A percentile compares a stretch with the other conserved stretches of the same genome.
phyloP scores from a whole-genome alignment of 352 stramenopile species.

The Globisporangium alternatum region DNA sequence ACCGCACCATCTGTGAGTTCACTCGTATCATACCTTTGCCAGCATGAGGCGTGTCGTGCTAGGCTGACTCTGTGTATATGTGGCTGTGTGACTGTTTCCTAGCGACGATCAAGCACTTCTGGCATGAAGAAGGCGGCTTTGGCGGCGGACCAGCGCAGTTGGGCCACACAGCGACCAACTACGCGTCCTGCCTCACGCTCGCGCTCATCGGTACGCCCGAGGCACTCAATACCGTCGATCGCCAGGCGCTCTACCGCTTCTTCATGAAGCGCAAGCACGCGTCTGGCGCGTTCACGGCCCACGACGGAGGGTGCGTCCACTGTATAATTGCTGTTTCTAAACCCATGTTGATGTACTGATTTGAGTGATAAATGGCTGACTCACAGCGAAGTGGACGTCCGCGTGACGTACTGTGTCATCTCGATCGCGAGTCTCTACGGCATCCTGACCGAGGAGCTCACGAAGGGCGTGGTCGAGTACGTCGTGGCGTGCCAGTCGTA shows the following conservation, averaged over 20 bases:
- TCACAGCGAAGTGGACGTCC: slow-evolving; percentile 92
- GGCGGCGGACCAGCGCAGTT: slow-evolving; percentile 91
- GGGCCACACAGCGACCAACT: slow-evolving; percentile 90
- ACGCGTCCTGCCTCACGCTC: slow-evolving; percentile 93
- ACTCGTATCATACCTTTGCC: background rate
- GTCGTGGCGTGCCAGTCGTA: slow-evolving; percentile 95
- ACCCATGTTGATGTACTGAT: slow-evolving; percentile 2
- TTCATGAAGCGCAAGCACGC: slow-evolving; percentile 86
- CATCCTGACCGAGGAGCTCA: slow-evolving; percentile 89
- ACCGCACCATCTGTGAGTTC: slow-evolving; percentile 37
- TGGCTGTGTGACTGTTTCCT: background rate
- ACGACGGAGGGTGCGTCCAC: slow-evolving; percentile 88
- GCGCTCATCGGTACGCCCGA: slow-evolving; percentile 88
- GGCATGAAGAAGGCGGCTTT: slow-evolving; percentile 88
- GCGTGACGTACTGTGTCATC: slow-evolving; percentile 97
- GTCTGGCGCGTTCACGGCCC: slow-evolving; percentile 94
- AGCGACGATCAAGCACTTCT: slow-evolving; percentile 64
- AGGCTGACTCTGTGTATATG: background rate
- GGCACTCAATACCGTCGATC: slow-evolving; percentile 76
- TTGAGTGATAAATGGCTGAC: background rate
- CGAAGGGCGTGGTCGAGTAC: slow-evolving; percentile 71
- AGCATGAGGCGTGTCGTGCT: background rate
- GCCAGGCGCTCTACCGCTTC: slow-evolving; percentile 82
- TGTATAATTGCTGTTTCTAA: background rate
- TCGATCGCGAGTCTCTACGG: slow-evolving; percentile 92